A percentile compares a stretch with the other conserved stretches of the same genome.
These are phyloP conservation scores for Saccharomyces hybrid DNA, from an alignment of 1,139 yeast genomes.

Conservation along the genomic window DNA sequence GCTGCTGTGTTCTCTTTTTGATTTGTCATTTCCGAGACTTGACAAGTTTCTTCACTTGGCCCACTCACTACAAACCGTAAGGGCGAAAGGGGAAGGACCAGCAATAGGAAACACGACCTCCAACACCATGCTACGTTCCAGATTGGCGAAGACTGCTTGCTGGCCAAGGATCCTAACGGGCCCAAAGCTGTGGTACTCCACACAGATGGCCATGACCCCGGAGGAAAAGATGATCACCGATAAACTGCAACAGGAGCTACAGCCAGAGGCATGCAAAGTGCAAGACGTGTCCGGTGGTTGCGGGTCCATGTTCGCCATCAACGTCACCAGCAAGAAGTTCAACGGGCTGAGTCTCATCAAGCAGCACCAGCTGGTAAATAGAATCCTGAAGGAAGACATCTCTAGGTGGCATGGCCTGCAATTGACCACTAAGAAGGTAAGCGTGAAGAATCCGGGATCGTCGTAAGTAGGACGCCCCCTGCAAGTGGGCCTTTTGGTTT, in stretches of 20 bases:
- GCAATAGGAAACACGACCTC: neutral
- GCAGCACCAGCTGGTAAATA: conserved; percentile 87
- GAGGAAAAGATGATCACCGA: conserved; percentile 62
- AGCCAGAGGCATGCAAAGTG: conserved; percentile 58
- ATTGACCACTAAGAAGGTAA: conserved; percentile 50
- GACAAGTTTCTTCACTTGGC: neutral
- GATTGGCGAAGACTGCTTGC: neutral
- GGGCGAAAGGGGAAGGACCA: neutral
- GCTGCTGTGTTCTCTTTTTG: neutral
- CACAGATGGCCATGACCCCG: conserved; percentile 37
- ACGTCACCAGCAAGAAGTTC: conserved; percentile 65
- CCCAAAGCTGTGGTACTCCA: neutral
- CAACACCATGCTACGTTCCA: neutral
- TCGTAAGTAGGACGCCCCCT: neutral
- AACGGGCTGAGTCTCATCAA: conserved; percentile 77
- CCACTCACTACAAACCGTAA: neutral
- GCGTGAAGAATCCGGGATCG: conserved; percentile 28
- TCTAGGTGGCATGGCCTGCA: conserved; percentile 94
- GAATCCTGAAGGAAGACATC: conserved; percentile 75
- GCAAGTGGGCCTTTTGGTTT: neutral
- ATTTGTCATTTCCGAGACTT: neutral
- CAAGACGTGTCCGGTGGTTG: conserved; percentile 93
- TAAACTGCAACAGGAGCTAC: conserved; percentile 46
- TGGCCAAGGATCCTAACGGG: neutral
- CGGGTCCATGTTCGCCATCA: conserved; percentile 95